Base-by-base conservation (phyloP, 2,329 filamentous ascomycete species). In the Colletotrichum sp. region DNA sequence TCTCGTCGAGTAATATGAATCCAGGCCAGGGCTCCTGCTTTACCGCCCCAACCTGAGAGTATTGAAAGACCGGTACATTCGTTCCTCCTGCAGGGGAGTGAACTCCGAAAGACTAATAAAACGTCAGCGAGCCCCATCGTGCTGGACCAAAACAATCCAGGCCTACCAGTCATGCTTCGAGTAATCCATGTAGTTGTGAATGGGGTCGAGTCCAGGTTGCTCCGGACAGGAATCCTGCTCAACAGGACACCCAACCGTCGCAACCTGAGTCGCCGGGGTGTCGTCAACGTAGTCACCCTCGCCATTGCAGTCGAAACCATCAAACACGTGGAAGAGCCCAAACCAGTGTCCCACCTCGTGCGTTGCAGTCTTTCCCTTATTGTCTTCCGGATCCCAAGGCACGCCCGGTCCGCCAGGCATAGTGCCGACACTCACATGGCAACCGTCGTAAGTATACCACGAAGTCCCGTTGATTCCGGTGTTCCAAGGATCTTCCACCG, bases 301-400 rank as follows among this genome's bases (percentile, higher is more conserved):
- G 6, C 79, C 76, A 0, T 67, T 76, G 65, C 80, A 81, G 63
- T 82, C 82, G 55, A 77, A 78, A 36, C 80, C 82, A 38, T 84
- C 74, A 76, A 87, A 87, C 27, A 84, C 84, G 77, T 87, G 85
- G 51, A 80, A 80, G 21, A 87, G 81, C 55, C 84, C 83, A 54
- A 87, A 78, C 84, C 85, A 86, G 78, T 87, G 85, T 7, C 85
- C 85, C 29, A 83, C 80, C 77, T 87, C 85, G 76, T 86, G 84
- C 8, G 73, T 75, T 3, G 76, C 72, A 6, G 76, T 78, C 43
- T 76, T 76, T 11, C 78, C 77, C 34, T 74, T 69, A 76, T 81
- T 71, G 74, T 76, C 75, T 5, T 66, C 76, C 15, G 69, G 58
- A 69, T 79, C 70, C 70, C 70, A 69, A 9, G 66, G 66, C 6